phyloP scores from a whole-genome alignment of 1,284 basidiomycete genomes.

The Fistulina hepatica region DNA sequence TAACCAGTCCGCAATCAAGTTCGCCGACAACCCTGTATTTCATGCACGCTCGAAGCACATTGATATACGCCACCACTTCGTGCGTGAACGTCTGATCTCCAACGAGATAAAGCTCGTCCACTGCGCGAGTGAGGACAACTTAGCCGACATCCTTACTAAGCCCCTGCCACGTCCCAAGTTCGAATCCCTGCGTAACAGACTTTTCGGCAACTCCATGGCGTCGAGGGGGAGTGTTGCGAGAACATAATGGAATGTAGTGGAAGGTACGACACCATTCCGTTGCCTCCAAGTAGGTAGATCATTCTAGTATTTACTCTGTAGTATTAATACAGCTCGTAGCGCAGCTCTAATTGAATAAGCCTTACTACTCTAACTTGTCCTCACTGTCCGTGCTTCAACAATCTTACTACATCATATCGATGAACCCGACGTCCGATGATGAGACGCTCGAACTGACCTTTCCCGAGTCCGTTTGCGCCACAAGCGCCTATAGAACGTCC shows the following conservation, averaged over 20 bases:
- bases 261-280: too few relatives aligned
- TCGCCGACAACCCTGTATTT: conserved; percentile 24
- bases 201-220: not conserved
- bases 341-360: not conserved
- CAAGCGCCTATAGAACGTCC: conserved; percentile 22
- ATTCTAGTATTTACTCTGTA: too few relatives aligned
- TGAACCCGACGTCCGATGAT: conserved; percentile 26
- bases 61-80: conserved; percentile 26
- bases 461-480: conserved; percentile 24
- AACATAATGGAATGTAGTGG: too few relatives aligned
- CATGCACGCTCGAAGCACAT: conserved; percentile 30
- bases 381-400: conserved; percentile 21
- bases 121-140: conserved; percentile 10
- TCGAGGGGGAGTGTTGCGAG: conserved; percentile 1
- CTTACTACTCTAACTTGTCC: conserved; percentile 24
- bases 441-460: conserved; percentile 25
- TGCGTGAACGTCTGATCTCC: conserved; percentile 19
- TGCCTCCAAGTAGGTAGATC: too few relatives aligned
- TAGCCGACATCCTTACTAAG: conserved; percentile 11
- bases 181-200: conserved; percentile 4
- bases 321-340: not conserved
- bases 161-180: conserved; percentile 4
- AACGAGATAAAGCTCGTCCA: conserved; percentile 8
- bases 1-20: conserved; percentile 25
- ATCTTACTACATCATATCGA: conserved; percentile 24